These are phyloP conservation scores for Knoxia roxburghii DNA, from an alignment of 257 asterid species.

Conservation along the genomic window DNA sequence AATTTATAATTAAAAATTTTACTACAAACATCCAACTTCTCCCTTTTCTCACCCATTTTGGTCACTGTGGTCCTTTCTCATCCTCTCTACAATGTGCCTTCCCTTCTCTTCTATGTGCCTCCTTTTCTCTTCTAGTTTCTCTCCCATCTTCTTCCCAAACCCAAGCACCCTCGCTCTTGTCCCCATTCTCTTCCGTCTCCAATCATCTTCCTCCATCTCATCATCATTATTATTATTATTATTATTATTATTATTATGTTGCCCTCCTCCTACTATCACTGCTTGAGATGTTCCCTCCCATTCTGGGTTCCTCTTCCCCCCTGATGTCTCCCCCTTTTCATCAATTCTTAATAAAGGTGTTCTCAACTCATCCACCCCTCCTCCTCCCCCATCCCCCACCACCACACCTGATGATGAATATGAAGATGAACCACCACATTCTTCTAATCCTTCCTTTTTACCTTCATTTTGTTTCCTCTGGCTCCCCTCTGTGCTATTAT, in stretches of 20 bases:
- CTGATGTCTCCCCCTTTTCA: slow-evolving; percentile 28
- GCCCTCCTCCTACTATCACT: slow-evolving; percentile 26
- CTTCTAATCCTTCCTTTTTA: slow-evolving; percentile 25
- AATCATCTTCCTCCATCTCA: slow-evolving; percentile 46
- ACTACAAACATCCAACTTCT: too few species aligned
- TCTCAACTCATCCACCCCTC: slow-evolving; percentile 34
- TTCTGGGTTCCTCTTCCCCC: slow-evolving; percentile 28
- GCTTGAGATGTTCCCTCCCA: slow-evolving; percentile 29
- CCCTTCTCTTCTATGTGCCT: slow-evolving; percentile 79
- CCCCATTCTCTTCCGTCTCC: slow-evolving; percentile 39
- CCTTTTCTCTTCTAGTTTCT: slow-evolving; percentile 80
- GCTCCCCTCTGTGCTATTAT: slow-evolving; percentile 24
- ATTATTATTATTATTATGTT: slow-evolving; percentile 19
- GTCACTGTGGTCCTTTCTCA: slow-evolving; percentile 55
- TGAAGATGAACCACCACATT: too few species aligned
- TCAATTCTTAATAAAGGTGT: slow-evolving; percentile 41
- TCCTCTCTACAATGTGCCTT: slow-evolving; percentile 66
- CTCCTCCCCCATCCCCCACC: slow-evolving; percentile 17
- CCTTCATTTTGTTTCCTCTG: slow-evolving; percentile 23
- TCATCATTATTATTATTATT: too few species aligned
- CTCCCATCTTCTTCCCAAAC: slow-evolving; percentile 85
- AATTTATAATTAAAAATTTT: too few species aligned
- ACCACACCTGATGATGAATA: slow-evolving; percentile 27
- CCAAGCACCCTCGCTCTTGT: slow-evolving; percentile 72
- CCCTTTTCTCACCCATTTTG: too few species aligned